Evolutionary conservation across 2,329 filamentous ascomycete genomes (phyloP).

Genomic region (Fusarium graminum): DNA sequence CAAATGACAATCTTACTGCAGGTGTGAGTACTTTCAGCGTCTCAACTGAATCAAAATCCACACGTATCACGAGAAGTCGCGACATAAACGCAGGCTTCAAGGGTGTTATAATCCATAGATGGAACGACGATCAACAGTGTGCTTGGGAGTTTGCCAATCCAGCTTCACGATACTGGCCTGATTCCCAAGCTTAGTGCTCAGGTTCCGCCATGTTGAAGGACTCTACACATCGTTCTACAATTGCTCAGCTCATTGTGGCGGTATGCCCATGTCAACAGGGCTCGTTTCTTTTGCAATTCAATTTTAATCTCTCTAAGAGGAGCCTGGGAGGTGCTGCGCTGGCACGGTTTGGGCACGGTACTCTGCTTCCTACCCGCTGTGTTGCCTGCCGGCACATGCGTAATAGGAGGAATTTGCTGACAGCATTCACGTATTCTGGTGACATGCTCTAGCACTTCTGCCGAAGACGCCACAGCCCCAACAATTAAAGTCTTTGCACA

Average conservation of each 20-base stretch:
- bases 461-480: slow-evolving; percentile 25
- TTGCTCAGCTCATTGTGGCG: slow-evolving; percentile 6
- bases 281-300: slow-evolving; percentile 4
- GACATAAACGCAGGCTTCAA: not conserved
- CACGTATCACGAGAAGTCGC: slow-evolving; percentile 1
- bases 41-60: slow-evolving; percentile 5
- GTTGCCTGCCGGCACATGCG: slow-evolving; percentile 48
- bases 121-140: slow-evolving; percentile 22
- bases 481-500: slow-evolving; percentile 12
- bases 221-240: too few species aligned
- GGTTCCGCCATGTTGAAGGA: slow-evolving; percentile 27
- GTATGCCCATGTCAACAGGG: slow-evolving; percentile 41
- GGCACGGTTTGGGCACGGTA: slow-evolving; percentile 36
- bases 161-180: slow-evolving; percentile 14
- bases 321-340: slow-evolving; percentile 27
- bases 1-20: slow-evolving; percentile 8
- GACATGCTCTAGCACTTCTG: slow-evolving; percentile 39
- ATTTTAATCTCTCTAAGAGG: slow-evolving; percentile 12
- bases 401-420: slow-evolving; percentile 30
- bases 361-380: slow-evolving; percentile 40
- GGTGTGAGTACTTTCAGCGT: not conserved
- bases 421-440: slow-evolving; percentile 27
- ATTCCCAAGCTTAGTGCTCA: slow-evolving; percentile 23
- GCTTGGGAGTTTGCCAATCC: slow-evolving; percentile 9
- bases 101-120: slow-evolving; percentile 4